A percentile compares a stretch with the other conserved stretches of the same genome.
Conservation (phyloP, 1,284 basidiomycete genomes). For the Athelia psychrophila region DNA sequence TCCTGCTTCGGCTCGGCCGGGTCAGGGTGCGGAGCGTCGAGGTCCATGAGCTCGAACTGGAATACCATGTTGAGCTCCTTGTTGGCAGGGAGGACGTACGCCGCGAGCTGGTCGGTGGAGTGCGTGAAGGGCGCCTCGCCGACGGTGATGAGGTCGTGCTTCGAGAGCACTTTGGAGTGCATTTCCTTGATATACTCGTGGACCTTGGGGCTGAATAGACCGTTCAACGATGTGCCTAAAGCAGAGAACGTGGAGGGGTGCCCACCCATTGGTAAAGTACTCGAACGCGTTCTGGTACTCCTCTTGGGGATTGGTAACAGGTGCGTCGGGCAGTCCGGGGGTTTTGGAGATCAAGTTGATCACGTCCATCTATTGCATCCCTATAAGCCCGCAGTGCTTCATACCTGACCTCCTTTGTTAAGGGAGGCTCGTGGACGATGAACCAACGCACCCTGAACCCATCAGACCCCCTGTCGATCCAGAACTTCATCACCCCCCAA, state of each 20-base stretch:
- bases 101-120: conserved; percentile 43
- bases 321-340: conserved; percentile 63
- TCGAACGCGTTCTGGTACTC: conserved; percentile 56
- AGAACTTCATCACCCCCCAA: conserved; percentile 68
- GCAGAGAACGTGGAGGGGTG: background rate
- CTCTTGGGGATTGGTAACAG: conserved; percentile 46
- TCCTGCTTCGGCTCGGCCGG: background rate
- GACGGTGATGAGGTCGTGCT: conserved; percentile 61
- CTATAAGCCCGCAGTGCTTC: background rate
- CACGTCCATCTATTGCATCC: conserved; percentile 54
- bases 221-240: background rate
- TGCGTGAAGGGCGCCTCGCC: conserved; percentile 66
- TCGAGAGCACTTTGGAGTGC: conserved; percentile 55
- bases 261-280: conserved; percentile 60
- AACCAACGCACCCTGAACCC: conserved; percentile 59
- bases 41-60: conserved; percentile 61
- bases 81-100: conserved; percentile 58
- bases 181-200: conserved; percentile 72
- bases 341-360: conserved; percentile 70
- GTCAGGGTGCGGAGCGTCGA: conserved; percentile 37
- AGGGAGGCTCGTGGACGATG: too few species aligned
- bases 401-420: background rate
- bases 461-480: conserved; percentile 71
- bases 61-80: conserved; percentile 71
- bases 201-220: conserved; percentile 46